Evolutionary conservation across 2,329 filamentous ascomycete species (phyloP), one percentile per base, ranked within the genome.

Genomic region (Apiospora marii): DNA sequence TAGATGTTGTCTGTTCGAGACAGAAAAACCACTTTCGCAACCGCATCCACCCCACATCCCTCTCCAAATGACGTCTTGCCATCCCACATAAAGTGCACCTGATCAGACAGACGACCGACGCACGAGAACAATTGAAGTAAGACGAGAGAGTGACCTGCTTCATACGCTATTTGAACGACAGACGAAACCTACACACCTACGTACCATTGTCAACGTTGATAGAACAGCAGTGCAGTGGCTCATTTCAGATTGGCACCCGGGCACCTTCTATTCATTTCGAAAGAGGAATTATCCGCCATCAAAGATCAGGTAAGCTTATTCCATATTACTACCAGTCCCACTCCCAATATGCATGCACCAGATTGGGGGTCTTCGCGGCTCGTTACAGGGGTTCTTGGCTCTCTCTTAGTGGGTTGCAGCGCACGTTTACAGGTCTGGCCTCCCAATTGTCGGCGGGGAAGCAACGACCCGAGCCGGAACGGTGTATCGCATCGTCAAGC

Each of bases 351-450:
- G 53, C 53, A 58, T 58, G 53, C 53, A 37, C 53, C 53, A 61
- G 30, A 37, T 61, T 61, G 53, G 30, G 53, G 53, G 30, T 61
- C 30, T n/a, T 37, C 34, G 53, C 53, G 53, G 53, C 30, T 37
- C 27, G 53, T 61, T 37, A 37, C 53, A 61, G 53, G 53, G 53
- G 27, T 61, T 61, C 53, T 61, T 61, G 53, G 53, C 53, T 16
- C 30, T 37, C 7, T 37, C 53, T 22, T 61, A 61, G 53, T 41
- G 58, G 58, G 34, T 64, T 41, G 58, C 58, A 41, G 34, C 58
- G 34, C 34, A n/a, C 58, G 58, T 64, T 41, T 41, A 24, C 34
- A 64, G 22, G 34, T 41, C 58, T 41, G 58, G 34, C 58, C 58
- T 41, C 22, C 34, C 30, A 64, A 64, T 41, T 8, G 34, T 41